Evolutionary conservation across 2,329 filamentous ascomycete species (phyloP), one percentile per base, ranked within the genome.

Genomic region (Aspergillus jensenii): DNA sequence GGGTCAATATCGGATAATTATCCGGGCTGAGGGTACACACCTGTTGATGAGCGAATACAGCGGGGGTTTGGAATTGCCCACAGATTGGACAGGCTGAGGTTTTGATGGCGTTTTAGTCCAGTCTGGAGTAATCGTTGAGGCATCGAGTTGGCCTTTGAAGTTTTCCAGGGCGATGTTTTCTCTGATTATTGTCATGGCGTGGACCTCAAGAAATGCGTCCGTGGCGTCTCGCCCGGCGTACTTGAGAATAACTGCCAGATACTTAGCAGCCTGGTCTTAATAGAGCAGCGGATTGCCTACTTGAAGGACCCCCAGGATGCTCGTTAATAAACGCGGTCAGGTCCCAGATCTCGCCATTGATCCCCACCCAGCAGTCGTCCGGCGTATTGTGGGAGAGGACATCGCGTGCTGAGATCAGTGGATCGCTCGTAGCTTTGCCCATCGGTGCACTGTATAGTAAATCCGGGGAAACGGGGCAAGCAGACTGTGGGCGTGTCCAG

Each of bases 191-290:
- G 55, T 52, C 6, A 76, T 73, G 2, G 79, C 72, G 68, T 85
- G 82, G 33, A 83, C 77, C 62, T 79, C 75, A 25, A 77, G 79
- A 73, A 83, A 88, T 55, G 76, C 78, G 52, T 73, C 76, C 45
- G 80, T 83, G 4, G 82, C 83, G 71, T 85, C 83, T 25, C 75
- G 76, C 45, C 82, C 83, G 33, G 82, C 82, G 65, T 82, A 77
- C 50, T 76, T 71, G 64, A 96, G 83, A 68, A 96, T 96, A 74
- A 96, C 93, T 74, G n/a, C 27, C 3, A 31, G 27, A 4, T 4
- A 11, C 4, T 6, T 46, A 14, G 25, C 90, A 91, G 62, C n/a
- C 15, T 21, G 11, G 2, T 1, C 2, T 14, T 12, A 21, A 14
- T 43, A 7, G n/a, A 17, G 27, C 5, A 37, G 12, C 3, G 17